Evolutionary conservation across 148 eudicot genomes (phyloP).

Genomic region (Heliosperma pusillum): DNA sequence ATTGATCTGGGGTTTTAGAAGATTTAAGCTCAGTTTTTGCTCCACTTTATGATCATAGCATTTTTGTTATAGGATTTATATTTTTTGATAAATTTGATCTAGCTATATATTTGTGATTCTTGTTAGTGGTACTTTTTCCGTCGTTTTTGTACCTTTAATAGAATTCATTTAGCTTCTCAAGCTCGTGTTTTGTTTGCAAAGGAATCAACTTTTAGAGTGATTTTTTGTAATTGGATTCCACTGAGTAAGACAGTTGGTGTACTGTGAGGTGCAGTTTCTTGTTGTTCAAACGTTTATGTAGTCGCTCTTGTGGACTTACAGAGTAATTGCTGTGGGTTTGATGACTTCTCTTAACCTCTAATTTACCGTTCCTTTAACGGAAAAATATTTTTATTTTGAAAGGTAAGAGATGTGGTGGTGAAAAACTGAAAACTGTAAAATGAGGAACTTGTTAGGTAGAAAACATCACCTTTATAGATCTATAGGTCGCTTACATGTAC

Average conservation of each 20-base stretch:
- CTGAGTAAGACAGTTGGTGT: background rate
- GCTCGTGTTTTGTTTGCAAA: background rate
- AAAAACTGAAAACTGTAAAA: background rate
- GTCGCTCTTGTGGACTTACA: background rate
- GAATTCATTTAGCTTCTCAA: background rate
- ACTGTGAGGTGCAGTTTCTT: background rate
- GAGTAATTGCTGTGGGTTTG: no score
- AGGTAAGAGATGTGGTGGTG: background rate
- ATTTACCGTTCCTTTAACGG: no score
- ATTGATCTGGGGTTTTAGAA: background rate
- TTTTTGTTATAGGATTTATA: background rate
- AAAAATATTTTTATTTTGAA: no score
- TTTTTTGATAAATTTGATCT: background rate
- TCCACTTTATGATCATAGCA: background rate
- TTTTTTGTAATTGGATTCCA: no score
- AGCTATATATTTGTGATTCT: background rate
- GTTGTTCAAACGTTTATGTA: background rate
- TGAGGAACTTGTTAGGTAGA: background rate
- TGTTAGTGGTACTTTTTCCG: background rate
- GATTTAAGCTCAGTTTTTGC: background rate
- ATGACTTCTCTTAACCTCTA: no score
- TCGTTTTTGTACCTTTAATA: background rate
- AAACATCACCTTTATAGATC: background rate
- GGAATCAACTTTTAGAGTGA: background rate
- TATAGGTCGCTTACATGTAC: background rate